Conservation (phyloP, 2,329 filamentous ascomycete species). For the Colletotrichum sp. region DNA sequence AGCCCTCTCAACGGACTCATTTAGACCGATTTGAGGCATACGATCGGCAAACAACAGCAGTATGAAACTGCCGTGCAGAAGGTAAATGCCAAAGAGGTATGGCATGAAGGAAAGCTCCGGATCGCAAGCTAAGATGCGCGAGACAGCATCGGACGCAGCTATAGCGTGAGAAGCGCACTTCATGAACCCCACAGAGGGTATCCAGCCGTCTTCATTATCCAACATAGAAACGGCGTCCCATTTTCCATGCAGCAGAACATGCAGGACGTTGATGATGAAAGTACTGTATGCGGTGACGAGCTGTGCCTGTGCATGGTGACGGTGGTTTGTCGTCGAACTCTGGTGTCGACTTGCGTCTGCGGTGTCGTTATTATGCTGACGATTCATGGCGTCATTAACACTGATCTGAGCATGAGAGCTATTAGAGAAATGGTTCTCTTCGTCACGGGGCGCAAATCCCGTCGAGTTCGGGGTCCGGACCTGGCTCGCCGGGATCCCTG, state of each 20-base stretch:
- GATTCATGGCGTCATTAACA: neutral
- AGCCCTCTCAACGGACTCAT: constrained; percentile 49
- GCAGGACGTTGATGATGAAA: neutral
- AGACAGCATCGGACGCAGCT: constrained; percentile 49
- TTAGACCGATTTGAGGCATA: constrained; percentile 50
- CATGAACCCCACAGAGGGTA: constrained; percentile 48
- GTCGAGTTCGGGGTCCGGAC: neutral
- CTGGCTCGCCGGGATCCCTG: neutral
- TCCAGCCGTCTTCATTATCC: constrained; percentile 54
- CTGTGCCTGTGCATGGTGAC: neutral
- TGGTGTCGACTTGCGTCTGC: neutral
- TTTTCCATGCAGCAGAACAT: neutral
- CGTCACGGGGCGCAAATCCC: neutral
- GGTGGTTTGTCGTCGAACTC: neutral
- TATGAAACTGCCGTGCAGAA: constrained; percentile 56
- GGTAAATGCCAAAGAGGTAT: constrained; percentile 57
- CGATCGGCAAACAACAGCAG: constrained; percentile 53
- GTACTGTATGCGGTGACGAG: neutral
- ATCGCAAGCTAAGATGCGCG: constrained; percentile 50
- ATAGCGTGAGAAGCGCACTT: constrained; percentile 53
- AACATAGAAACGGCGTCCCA: constrained; percentile 25
- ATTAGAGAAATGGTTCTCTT: neutral
- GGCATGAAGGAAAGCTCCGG: constrained; percentile 57
- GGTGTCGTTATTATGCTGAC: neutral
- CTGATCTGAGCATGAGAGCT: neutral